phyloP scores from a whole-genome alignment of 441 rosid genomes.

The Populus hybrid region DNA sequence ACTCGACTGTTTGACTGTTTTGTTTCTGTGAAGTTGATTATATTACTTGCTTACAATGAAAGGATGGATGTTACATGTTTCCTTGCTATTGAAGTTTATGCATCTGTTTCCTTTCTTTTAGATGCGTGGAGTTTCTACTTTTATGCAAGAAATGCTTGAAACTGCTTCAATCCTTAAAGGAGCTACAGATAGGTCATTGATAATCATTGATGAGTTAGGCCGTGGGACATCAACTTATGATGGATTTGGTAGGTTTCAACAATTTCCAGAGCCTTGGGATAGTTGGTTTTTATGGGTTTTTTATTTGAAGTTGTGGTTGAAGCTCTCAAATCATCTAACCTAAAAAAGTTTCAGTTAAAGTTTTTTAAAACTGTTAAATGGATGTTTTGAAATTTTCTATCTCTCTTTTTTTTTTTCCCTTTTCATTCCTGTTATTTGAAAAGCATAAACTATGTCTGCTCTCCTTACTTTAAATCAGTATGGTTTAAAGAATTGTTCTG shows the following conservation, averaged over 20 bases:
- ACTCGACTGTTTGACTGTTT: not conserved
- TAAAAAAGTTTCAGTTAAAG: not conserved
- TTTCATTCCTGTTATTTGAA: not conserved
- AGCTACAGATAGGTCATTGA: conserved; percentile 81
- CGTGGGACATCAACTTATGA: conserved; percentile 98
- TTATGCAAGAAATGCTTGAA: conserved; percentile 99
- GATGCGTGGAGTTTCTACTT: conserved; percentile 94
- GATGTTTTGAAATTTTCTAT: not conserved
- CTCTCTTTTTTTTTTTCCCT: not conserved
- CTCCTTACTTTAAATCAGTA: not conserved
- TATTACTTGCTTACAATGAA: not conserved
- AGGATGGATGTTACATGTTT: conserved; percentile 3
- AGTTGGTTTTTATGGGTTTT: conserved; percentile 2
- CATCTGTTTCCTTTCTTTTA: conserved; percentile 28
- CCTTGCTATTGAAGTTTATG: conserved; percentile 5
- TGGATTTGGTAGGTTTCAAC: conserved; percentile 77
- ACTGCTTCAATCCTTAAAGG: conserved; percentile 96
- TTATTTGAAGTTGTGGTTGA: conserved; percentile 1
- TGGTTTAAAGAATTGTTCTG: not conserved
- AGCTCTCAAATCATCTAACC: not conserved
- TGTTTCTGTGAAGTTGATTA: not conserved
- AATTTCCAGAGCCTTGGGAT: conserved; percentile 1
- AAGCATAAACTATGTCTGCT: not conserved
- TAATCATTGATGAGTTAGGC: conserved; percentile 96
- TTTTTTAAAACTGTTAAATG: not conserved